Evolutionary conservation across 2,329 filamentous ascomycete genomes (phyloP), one percentile per base, ranked within the genome.

Genomic region (Aspergillus ruber): DNA sequence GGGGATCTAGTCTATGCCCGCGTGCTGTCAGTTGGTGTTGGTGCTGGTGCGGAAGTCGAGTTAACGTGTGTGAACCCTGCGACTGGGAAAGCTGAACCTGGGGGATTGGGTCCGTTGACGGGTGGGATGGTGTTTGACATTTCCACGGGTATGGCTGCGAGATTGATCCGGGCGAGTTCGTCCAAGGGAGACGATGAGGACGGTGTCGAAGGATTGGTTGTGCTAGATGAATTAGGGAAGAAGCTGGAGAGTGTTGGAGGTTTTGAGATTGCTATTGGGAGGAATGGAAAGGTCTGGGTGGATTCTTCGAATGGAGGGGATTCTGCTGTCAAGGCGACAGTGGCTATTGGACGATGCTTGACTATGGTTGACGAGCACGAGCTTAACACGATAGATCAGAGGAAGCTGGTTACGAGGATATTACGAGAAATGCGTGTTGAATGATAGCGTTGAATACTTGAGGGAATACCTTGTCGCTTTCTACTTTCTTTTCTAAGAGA

Each of bases 241-340:
- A 91, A 88, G 46, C 70, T 95, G 12, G 69, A 71, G 50, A 61
- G 62, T 38, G 56, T 65, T 2, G 72, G 72, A 17, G 83, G 86
- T 17, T 98, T 97, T 66, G 93, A 98, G 74, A 87, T 94, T 50
- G 91, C 91, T 0, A 87, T 95, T 7, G 93, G 93, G 15, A 82
- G 89, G 61, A 98, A 98, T 67, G 93, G 93, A 36, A 85, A 82
- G 66, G 80, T 97, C 18, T 97, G 93, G 90, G 86, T 97, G 12
- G 84, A 91, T 62, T 90, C 86, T 56, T 68, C 70, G 4, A 68
- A 69, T 48, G 86, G 85, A 23, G 85, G 76, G 52, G 66, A 69
- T 25, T 56, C 51, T 47, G 63, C 65, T 12, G 72, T 85, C 33
- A 85, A 80, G 70, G 83, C 82, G 27, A 84, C 90, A 6, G 73